phyloP scores from a whole-genome alignment of 805 yeast genomes.

The Myxozyma udenii region DNA sequence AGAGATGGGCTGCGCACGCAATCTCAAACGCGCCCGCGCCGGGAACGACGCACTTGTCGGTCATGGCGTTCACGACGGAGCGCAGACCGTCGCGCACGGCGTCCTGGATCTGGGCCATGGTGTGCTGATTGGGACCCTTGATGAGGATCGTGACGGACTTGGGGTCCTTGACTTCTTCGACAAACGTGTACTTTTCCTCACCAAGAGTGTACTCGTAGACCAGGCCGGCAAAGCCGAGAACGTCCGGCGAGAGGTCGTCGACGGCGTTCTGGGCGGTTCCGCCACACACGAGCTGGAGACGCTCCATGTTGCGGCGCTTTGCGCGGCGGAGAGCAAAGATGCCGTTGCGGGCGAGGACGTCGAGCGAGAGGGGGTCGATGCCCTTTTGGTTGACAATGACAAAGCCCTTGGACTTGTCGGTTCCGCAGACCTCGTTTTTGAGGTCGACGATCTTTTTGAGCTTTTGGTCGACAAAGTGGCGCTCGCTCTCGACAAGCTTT shows the following conservation, averaged over 20 bases:
- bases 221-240: conserved; percentile 83
- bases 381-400: conserved; percentile 98
- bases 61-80: conserved; percentile 86
- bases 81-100: conserved; percentile 97
- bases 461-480: conserved; percentile 92
- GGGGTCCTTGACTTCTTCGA: conserved; percentile 83
- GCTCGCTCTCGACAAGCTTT: conserved; percentile 85
- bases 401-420: conserved; percentile 69
- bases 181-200: conserved; percentile 95
- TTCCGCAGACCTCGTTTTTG: conserved; percentile 86
- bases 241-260: conserved; percentile 77
- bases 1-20: conserved; percentile 69
- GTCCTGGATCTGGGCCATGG: conserved; percentile 88
- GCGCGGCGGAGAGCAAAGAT: conserved; percentile 96
- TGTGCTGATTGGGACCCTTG: conserved; percentile 83
- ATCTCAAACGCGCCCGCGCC: conserved; percentile 97
- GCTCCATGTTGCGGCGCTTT: conserved; percentile 98
- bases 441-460: conserved; percentile 85
- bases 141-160: conserved; percentile 87
- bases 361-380: conserved; percentile 96
- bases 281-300: conserved; percentile 91
- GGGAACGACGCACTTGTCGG: conserved; percentile 81
- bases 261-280: conserved; percentile 98
- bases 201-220: conserved; percentile 93
- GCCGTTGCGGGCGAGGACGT: conserved; percentile 85